phyloP scores from a whole-genome alignment of 805 yeast species.

The Schwanniomyces sp. region DNA sequence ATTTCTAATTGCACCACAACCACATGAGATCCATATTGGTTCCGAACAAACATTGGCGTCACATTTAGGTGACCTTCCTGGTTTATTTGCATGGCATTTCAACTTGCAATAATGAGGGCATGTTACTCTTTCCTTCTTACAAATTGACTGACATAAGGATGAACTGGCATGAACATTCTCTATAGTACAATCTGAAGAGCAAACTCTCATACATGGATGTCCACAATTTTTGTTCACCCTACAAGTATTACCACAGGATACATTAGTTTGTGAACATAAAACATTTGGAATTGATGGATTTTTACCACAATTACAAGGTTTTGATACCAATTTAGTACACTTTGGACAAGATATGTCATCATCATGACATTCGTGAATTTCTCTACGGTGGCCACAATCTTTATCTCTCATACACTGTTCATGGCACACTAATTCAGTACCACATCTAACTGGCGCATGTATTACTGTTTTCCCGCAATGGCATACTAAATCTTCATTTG shows the following conservation, averaged over 20 bases:
- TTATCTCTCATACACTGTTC: conserved; percentile 60
- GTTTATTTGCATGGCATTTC: conserved; percentile 60
- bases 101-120: conserved; percentile 72
- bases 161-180: conserved; percentile 55
- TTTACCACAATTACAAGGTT: conserved; percentile 62
- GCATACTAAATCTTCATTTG: conserved; percentile 76
- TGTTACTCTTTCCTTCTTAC: conserved; percentile 49
- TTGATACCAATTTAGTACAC: conserved; percentile 62
- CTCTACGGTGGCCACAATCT: conserved; percentile 70
- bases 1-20: conserved; percentile 58
- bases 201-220: conserved; percentile 51
- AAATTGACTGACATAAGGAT: conserved; percentile 52
- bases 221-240: conserved; percentile 35
- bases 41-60: conserved; percentile 54
- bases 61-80: conserved; percentile 39
- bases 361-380: conserved; percentile 76
- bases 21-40: conserved; percentile 52
- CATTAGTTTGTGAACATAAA: conserved; percentile 65
- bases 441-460: conserved; percentile 84
- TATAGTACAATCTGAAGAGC: conserved; percentile 61
- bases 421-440: conserved; percentile 62
- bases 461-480: conserved; percentile 78
- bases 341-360: conserved; percentile 66
- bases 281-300: conserved; percentile 54
- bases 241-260: conserved; percentile 57